Percentiles rank a stretch among this genome's conserved stretches.
phyloP scores from a whole-genome alignment of 192 early-diverging fungal genomes.

The Mortierella hygrophila region DNA sequence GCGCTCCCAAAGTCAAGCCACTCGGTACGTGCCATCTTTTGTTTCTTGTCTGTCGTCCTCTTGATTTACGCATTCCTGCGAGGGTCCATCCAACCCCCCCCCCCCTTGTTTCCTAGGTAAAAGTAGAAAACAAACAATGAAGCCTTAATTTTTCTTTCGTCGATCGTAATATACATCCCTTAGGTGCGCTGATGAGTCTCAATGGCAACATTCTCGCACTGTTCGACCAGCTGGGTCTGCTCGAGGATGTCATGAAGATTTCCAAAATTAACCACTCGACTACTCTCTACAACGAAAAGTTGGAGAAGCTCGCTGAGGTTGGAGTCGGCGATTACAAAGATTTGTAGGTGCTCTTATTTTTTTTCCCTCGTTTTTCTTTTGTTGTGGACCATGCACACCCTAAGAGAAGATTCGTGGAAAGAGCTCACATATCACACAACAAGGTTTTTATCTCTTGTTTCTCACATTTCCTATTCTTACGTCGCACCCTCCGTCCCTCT shows the following conservation, averaged over 20 bases:
- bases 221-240: constrained; percentile 32
- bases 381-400: too few relatives aligned
- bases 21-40: neutral
- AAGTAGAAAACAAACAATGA: neutral
- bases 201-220: constrained; percentile 27
- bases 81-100: too few relatives aligned
- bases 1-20: neutral
- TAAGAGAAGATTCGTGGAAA: too few relatives aligned
- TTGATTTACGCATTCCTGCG: too few relatives aligned
- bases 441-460: neutral
- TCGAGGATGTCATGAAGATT: constrained; percentile 18
- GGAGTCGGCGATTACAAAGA: neutral
- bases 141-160: neutral
- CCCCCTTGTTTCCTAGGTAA: neutral
- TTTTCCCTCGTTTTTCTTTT: too few relatives aligned
- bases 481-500: neutral
- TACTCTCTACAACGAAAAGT: constrained; percentile 15
- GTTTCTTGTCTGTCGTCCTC: neutral
- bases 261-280: neutral
- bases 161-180: neutral
- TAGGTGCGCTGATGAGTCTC: constrained; percentile 30
- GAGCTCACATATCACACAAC: too few relatives aligned
- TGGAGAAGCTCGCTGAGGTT: neutral
- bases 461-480: neutral
- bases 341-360: neutral